Percentiles rank a stretch among this genome's conserved stretches.
Conservation (phyloP, 2,329 filamentous ascomycete species). For the Penicillium decumbens region DNA sequence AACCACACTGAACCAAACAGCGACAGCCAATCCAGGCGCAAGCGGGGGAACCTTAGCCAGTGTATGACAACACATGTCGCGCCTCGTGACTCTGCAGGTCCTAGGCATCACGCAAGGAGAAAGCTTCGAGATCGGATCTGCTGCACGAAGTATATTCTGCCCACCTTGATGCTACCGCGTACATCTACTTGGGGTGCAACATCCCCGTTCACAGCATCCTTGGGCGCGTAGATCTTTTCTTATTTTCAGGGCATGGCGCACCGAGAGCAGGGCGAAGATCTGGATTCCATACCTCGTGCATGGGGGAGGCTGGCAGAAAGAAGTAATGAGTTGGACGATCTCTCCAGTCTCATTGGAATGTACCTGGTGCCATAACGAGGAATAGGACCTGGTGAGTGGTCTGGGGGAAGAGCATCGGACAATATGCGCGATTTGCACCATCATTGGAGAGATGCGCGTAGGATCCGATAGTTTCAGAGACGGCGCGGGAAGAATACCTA, state of each 20-base stretch:
- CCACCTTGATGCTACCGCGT: neutral
- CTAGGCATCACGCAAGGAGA: constrained; percentile 4
- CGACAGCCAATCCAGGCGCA: neutral
- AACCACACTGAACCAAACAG: neutral
- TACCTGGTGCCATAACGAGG: constrained; percentile 2
- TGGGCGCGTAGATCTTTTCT: neutral
- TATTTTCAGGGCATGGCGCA: neutral
- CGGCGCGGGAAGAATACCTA: neutral
- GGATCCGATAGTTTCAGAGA: neutral
- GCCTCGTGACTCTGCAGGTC: constrained; percentile 2
- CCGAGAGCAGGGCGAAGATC: constrained; percentile 2
- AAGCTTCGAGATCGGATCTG: constrained; percentile 4
- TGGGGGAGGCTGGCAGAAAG: neutral
- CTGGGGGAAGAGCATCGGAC: neutral
- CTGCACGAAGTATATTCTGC: neutral
- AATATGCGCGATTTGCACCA: constrained; percentile 3
- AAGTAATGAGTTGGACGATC: constrained; percentile 6
- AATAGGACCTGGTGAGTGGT: neutral
- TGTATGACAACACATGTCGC: neutral
- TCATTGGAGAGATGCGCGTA: neutral
- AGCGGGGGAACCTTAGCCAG: neutral
- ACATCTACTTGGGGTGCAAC: neutral
- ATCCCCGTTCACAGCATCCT: neutral
- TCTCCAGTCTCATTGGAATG: constrained; percentile 13
- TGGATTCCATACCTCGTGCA: constrained; percentile 11